Conservation (phyloP, 805 yeast species). For the Barnettozyma siamensis region DNA sequence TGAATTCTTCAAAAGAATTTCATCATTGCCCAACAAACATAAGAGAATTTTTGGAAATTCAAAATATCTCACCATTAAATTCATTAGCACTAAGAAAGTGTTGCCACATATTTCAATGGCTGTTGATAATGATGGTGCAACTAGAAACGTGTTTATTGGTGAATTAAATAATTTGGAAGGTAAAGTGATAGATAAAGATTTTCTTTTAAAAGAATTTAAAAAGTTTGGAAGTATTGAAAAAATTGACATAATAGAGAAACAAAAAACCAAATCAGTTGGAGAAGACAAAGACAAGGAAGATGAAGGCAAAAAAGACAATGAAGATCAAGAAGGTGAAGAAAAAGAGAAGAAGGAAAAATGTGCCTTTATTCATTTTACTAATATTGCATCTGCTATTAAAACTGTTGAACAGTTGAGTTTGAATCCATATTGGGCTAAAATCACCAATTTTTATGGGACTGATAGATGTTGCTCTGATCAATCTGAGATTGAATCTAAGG, state of each 20-base stretch:
- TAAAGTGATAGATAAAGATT: slow-evolving; percentile 32
- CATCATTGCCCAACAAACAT: slow-evolving; percentile 31
- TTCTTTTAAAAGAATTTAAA: slow-evolving; percentile 44
- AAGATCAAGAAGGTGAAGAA: slow-evolving; percentile 2
- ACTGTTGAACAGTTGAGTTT: slow-evolving; percentile 75
- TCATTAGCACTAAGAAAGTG: slow-evolving; percentile 27
- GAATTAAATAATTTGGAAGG: slow-evolving; percentile 48
- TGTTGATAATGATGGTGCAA: slow-evolving; percentile 81
- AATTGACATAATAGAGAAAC: slow-evolving; percentile 50
- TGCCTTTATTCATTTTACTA: slow-evolving; percentile 85
- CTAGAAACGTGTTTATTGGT: slow-evolving; percentile 89
- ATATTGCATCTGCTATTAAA: slow-evolving; percentile 76
- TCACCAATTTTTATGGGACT: slow-evolving; percentile 84
- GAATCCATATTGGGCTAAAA: slow-evolving; percentile 58
- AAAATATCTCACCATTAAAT: slow-evolving; percentile 31
- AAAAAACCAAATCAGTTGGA: slow-evolving; percentile 8
- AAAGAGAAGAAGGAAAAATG: slow-evolving; percentile 46
- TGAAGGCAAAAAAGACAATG: slow-evolving; percentile 33
- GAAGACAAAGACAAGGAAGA: slow-evolving; percentile 25
- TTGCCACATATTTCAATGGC: slow-evolving; percentile 25
- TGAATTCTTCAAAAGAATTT: slow-evolving; percentile 32
- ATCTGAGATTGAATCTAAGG: not conserved
- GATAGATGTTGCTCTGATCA: slow-evolving; percentile 79
- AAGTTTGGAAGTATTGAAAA: slow-evolving; percentile 59
- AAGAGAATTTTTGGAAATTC: slow-evolving; percentile 33